Percentiles rank a stretch among this genome's conserved stretches.
phyloP scores from a whole-genome alignment of 768 basidiomycete species.

The Leccinum aurantiacum region DNA sequence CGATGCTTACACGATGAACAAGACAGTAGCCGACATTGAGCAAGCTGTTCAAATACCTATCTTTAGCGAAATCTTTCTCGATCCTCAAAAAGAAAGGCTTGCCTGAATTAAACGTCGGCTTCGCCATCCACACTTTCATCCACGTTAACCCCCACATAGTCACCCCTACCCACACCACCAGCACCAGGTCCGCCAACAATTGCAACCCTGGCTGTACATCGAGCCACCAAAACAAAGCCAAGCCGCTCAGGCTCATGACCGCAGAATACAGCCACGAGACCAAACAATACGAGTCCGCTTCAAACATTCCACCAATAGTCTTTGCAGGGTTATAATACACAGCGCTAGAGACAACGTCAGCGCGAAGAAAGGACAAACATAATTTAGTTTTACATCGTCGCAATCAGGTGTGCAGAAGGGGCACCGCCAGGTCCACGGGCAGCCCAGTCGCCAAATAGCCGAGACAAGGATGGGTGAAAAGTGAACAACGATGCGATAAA shows the following conservation, averaged over 20 bases:
- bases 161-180: constrained; percentile 80
- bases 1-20: constrained; percentile 71
- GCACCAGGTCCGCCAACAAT: constrained; percentile 70
- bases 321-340: constrained; percentile 95
- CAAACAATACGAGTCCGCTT: constrained; percentile 82
- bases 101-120: constrained; percentile 90
- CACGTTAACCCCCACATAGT: constrained; percentile 83
- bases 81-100: constrained; percentile 10
- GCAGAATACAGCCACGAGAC: constrained; percentile 69
- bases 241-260: constrained; percentile 70
- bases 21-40: constrained; percentile 80
- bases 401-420: constrained; percentile 89
- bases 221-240: constrained; percentile 79
- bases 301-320: constrained; percentile 88
- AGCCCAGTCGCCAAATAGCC: constrained; percentile 61
- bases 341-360: constrained; percentile 44
- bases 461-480: constrained; percentile 74
- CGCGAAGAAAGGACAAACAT: neutral
- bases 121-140: constrained; percentile 90
- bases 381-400: constrained; percentile 63
- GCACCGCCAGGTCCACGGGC: constrained; percentile 46
- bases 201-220: constrained; percentile 70
- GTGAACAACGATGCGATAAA: constrained; percentile 91
- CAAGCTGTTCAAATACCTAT: constrained; percentile 49
- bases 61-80: neutral